Evolutionary conservation across 2,329 filamentous ascomycete species (phyloP), one percentile per base, ranked within the genome.

Genomic region (Lecanoromycetidae sp.): DNA sequence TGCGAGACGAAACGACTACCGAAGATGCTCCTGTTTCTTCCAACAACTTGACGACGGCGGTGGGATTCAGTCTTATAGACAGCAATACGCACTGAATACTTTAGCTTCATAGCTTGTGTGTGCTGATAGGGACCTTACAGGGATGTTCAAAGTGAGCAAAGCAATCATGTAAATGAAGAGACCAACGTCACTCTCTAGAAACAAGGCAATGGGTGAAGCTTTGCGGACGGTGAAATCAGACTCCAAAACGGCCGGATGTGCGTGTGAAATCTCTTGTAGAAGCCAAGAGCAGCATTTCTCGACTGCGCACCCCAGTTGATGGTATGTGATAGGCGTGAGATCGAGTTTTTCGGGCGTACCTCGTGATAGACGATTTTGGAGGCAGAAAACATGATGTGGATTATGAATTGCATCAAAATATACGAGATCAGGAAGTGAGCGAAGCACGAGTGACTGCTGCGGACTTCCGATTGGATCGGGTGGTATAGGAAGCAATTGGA

Each of bases 101-200:
- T 39, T 15, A 39, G 36, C 20, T n/a, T 8, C 33, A 36, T 19
- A 13, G 17, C 6, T 10, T 3, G 5, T 9, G 10, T 8, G 15
- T 7, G 17, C 13, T 20, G 25, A 42, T 4, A 5, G 8, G 8
- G 17, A 4, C 4, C 15, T 30, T 12, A 57, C 56, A 15, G 60
- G 60, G 19, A 57, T 49, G 3, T 52, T 52, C 22, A 59, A 48
- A 10, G 51, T 50, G 2, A 60, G 46, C 6, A 61, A 51, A 19
- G 57, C 56, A 19, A 55, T 50, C 22, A 57, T 37, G 33, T 61
- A 52, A 9, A 62, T 50, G 13, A 60, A 52, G 8, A 62, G 48
- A 3, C 55, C 55, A 34, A 60, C 51, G 44, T 60, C 58, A 20
- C 58, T 60, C 12, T 61, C 59, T 54, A 61, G 54, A n/a, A 57